Conservation (phyloP, 495 filamentous ascomycete species). For the Elasticomyces elasticus region DNA sequence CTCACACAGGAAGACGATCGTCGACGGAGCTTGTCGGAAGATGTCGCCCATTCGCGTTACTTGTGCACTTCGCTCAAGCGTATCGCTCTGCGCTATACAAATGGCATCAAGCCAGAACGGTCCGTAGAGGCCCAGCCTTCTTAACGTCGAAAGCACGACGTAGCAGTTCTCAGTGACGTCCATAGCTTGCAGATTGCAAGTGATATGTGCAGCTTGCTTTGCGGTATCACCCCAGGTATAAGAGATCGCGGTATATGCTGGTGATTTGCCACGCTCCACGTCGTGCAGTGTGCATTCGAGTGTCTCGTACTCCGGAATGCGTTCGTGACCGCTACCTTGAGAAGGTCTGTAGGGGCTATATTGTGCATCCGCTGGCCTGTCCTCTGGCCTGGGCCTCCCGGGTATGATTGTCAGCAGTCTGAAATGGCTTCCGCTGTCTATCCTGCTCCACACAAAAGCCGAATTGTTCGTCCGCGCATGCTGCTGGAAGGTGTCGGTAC, state of each 20-base stretch:
- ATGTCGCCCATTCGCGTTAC: slow-evolving; percentile 6
- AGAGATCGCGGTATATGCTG: background rate
- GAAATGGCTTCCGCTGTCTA: background rate
- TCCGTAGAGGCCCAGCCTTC: background rate
- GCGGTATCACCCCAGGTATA: background rate
- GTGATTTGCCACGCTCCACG: background rate
- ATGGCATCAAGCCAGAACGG: slow-evolving; percentile 15
- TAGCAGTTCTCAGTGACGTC: background rate
- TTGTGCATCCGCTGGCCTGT: too few relatives aligned
- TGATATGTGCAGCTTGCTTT: background rate
- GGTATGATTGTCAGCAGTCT: background rate
- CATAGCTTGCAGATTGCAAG: background rate
- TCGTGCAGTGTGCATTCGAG: background rate
- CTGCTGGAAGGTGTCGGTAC: background rate
- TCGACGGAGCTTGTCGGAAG: background rate
- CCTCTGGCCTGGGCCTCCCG: too few relatives aligned
- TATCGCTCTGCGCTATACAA: slow-evolving; percentile 15
- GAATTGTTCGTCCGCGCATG: background rate
- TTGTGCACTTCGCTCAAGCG: slow-evolving; percentile 4
- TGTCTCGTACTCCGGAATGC: background rate
- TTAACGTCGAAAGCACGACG: background rate
- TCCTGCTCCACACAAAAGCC: background rate
- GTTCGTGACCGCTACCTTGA: background rate
- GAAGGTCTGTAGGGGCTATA: too few relatives aligned
- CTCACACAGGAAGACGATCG: background rate